These are phyloP conservation scores for Volvariella surrecta DNA, from an alignment of 1,284 basidiomycete genomes.

Conservation along the genomic window DNA sequence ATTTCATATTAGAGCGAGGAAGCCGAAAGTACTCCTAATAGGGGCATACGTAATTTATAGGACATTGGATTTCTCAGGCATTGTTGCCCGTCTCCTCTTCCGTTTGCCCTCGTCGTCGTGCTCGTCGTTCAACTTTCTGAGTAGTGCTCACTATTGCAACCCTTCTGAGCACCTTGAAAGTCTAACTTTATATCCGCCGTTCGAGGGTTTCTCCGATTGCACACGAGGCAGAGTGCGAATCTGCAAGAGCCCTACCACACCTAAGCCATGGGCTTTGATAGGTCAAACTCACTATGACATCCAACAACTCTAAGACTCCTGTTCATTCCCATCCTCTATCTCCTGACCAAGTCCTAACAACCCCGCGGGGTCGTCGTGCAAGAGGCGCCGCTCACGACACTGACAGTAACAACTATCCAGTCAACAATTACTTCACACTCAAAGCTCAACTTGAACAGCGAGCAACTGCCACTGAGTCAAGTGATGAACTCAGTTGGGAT, in stretches of 20 bases:
- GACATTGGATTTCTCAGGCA: too few species aligned
- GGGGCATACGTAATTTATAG: too few species aligned
- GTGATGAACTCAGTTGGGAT: constrained; percentile 42
- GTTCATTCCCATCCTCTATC: constrained; percentile 61
- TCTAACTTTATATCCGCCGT: not conserved
- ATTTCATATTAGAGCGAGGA: too few species aligned
- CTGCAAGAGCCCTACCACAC: not conserved
- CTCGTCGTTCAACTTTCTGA: not conserved
- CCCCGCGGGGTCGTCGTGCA: constrained; percentile 28
- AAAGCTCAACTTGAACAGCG: constrained; percentile 50
- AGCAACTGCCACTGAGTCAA: constrained; percentile 15
- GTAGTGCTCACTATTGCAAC: not conserved
- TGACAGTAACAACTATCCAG: constrained; percentile 12
- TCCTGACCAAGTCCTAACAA: constrained; percentile 37
- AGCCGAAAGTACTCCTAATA: too few species aligned
- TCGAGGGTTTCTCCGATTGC: constrained; percentile 1
- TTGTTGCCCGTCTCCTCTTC: too few species aligned
- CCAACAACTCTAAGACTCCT: constrained; percentile 35
- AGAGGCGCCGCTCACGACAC: constrained; percentile 17
- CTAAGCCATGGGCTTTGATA: not conserved
- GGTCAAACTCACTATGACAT: constrained; percentile 17
- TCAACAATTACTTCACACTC: constrained; percentile 48
- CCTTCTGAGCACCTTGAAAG: not conserved
- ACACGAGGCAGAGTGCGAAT: not conserved
- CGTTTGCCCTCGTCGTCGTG: not conserved